Conservation (phyloP, 2,329 filamentous ascomycete species). For the Penicillium italicum region DNA sequence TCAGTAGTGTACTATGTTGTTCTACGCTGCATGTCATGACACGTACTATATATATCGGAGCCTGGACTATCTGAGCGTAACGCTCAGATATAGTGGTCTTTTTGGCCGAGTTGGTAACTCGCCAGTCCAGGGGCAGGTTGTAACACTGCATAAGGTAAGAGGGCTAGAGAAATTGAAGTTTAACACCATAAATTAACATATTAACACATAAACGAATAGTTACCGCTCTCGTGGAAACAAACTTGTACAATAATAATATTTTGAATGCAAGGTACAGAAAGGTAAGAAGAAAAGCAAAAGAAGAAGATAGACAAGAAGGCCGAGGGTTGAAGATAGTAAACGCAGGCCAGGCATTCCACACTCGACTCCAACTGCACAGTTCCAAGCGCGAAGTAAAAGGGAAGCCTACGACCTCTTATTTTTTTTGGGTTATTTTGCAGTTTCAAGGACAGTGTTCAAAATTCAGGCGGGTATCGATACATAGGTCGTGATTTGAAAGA, state of each 20-base stretch:
- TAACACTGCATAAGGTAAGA: background rate
- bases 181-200: background rate
- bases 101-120: too few relatives aligned
- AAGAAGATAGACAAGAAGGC: conserved; percentile 3
- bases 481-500: conserved; percentile 20
- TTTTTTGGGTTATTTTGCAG: background rate
- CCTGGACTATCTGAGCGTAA: too few relatives aligned
- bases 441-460: conserved; percentile 1
- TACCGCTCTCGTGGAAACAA: background rate
- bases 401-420: background rate
- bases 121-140: too few relatives aligned
- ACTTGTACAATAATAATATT: background rate
- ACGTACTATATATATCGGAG: too few relatives aligned
- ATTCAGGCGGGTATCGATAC: conserved; percentile 24
- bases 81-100: too few relatives aligned
- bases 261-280: background rate
- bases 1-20: background rate
- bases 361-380: background rate
- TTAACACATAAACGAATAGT: background rate
- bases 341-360: background rate
- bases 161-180: background rate
- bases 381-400: background rate
- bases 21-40: background rate
- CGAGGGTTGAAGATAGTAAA: conserved; percentile 1
- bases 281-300: background rate